Conservation (phyloP, 148 eudicot genomes). For the Pharnaceum exiguum region DNA sequence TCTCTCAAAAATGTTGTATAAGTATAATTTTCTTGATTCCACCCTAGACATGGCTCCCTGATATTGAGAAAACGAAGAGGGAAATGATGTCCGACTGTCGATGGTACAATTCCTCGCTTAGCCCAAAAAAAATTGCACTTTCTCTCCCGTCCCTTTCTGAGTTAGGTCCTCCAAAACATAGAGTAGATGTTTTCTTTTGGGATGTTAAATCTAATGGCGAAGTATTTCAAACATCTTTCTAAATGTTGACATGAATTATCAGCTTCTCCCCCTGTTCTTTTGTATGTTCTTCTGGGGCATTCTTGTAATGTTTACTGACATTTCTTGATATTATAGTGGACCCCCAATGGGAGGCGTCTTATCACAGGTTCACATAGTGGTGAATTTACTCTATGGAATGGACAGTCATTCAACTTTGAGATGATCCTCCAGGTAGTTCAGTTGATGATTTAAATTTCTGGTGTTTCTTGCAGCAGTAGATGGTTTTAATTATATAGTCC, state of each 20-base stretch:
- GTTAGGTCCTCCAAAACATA: too few species aligned
- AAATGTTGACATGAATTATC: not conserved
- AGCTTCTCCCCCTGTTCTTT: not conserved
- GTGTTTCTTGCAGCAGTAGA: not conserved
- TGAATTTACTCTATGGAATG: constrained; percentile 97
- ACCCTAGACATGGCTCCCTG: too few species aligned
- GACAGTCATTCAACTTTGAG: constrained; percentile 97
- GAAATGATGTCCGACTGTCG: too few species aligned
- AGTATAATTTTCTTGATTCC: too few species aligned
- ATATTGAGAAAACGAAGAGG: too few species aligned
- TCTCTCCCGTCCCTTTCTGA: too few species aligned
- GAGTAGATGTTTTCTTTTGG: too few species aligned
- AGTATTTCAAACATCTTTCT: not conserved
- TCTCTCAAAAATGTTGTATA: too few species aligned
- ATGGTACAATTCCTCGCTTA: too few species aligned
- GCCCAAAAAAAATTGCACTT: too few species aligned
- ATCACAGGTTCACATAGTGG: constrained; percentile 97
- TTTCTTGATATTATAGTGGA: constrained; percentile 62
- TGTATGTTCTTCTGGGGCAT: not conserved
- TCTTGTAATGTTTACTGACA: constrained; percentile 13
- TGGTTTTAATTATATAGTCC: not conserved
- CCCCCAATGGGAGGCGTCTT: constrained; percentile 96
- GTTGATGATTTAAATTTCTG: not conserved
- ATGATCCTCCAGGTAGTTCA: constrained; percentile 84
- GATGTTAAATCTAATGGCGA: too few species aligned